Evolutionary conservation across 148 eudicot genomes (phyloP).

Genomic region (Talinum fruticosum): DNA sequence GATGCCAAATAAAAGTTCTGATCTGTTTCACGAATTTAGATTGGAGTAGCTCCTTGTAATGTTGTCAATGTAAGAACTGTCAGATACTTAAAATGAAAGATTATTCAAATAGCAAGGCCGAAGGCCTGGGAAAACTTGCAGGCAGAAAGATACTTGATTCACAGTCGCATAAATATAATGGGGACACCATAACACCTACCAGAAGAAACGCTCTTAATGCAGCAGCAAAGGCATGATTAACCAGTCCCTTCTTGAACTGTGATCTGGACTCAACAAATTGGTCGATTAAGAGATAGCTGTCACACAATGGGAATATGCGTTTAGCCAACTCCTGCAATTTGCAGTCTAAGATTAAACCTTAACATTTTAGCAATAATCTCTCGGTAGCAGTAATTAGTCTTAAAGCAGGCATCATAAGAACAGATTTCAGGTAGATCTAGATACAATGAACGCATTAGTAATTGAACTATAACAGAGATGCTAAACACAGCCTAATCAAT

Average conservation of each 20-base stretch:
- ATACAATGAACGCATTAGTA: neutral
- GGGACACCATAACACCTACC: constrained; percentile 38
- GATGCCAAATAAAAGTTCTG: neutral
- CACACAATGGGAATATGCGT: constrained; percentile 78
- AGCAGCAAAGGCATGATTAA: constrained; percentile 97
- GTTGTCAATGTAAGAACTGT: neutral
- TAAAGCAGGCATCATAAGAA: neutral
- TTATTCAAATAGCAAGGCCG: constrained; percentile 5
- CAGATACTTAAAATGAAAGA: neutral
- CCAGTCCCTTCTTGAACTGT: constrained; percentile 88
- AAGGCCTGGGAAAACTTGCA: neutral
- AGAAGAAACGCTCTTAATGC: constrained; percentile 84
- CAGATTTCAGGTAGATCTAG: neutral
- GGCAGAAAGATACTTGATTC: neutral
- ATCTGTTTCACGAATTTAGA: too few relatives aligned
- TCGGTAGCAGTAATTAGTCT: neutral
- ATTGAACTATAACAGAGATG: neutral
- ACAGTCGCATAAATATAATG: neutral
- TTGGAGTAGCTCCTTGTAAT: neutral
- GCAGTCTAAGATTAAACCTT: constrained; percentile 3
- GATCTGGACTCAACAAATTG: constrained; percentile 94
- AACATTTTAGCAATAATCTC: neutral
- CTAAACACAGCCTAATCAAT: neutral
- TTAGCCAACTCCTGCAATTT: constrained; percentile 74
- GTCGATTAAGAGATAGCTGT: constrained; percentile 73